Base-by-base conservation (phyloP, 192 early-diverging fungal genomes). In the Backusella liffmaniae region DNA sequence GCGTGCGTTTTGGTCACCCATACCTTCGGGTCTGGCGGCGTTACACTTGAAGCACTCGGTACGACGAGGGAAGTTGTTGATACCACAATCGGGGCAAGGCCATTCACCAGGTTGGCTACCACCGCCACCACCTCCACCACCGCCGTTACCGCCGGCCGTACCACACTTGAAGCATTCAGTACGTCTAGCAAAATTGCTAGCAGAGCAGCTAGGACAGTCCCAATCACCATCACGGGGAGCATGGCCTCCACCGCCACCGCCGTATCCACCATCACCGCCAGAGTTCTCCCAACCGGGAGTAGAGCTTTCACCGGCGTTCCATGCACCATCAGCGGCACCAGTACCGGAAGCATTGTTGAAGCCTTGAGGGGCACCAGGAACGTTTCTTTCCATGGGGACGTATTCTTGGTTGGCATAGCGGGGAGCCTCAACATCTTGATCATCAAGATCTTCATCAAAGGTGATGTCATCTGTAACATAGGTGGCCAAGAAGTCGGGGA, bases 401-500 rank as follows among this genome's bases (percentile, higher is more conserved):
- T 70, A 74, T 44, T 77, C 76, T 42, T 77, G 77, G 37, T 75
- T 75, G 70, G 82, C 82, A 79, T 83, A 83, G 32, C 44, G 70
- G 39, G 77, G 82, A 62, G 66, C 51, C 0, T 41, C 53, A 26
- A 83, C 78, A 71, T 77, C 67, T 5, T 79, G 75, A 39, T 83
- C 82, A 59, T 83, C 82, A 34, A 73, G 49, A 39, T 83, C 82
- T 74, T 83, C 82, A 13, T 73, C 82, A 68, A 74, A 83, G 18
- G 68, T 76, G 35, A 70, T 76, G 59, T 59, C 74, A 10, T 68
- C 56, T 10, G 82, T 30, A 35, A 53, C 75, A 41, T 75, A 87
- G 3, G 44, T 10, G 59, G 78, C 18, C 65, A 90, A 75, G 71
- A 91, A 91, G n/a, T 87, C 85, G n/a, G 90, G 90, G 37, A 91